phyloP scores from a whole-genome alignment of 2,329 filamentous ascomycete genomes.

The Coniochaeta sp. region DNA sequence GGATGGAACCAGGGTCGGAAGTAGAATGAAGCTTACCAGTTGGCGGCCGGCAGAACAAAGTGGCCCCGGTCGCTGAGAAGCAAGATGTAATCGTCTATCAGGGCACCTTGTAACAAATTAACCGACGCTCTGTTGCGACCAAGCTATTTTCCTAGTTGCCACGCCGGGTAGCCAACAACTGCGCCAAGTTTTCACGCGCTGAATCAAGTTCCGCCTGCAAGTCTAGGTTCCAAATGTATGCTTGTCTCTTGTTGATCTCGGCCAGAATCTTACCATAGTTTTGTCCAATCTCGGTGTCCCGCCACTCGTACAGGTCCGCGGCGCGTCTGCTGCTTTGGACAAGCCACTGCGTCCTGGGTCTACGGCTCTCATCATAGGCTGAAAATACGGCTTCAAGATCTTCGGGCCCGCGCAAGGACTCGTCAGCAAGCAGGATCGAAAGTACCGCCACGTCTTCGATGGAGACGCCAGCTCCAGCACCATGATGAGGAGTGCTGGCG shows the following conservation, averaged over 20 bases:
- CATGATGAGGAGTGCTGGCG: slow-evolving; percentile 52
- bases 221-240: slow-evolving; percentile 28
- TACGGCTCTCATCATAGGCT: slow-evolving; percentile 41
- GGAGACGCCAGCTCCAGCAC: slow-evolving; percentile 49
- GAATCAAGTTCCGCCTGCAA: slow-evolving; percentile 24
- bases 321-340: slow-evolving; percentile 40
- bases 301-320: slow-evolving; percentile 35
- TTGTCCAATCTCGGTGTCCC: slow-evolving; percentile 25
- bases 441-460: slow-evolving; percentile 43
- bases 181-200: slow-evolving; percentile 25
- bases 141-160: neutral
- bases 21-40: neutral
- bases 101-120: neutral
- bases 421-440: slow-evolving; percentile 36
- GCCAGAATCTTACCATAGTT: slow-evolving; percentile 24
- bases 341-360: slow-evolving; percentile 39
- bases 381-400: slow-evolving; percentile 37
- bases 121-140: neutral
- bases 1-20: neutral
- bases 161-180: neutral
- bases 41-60: neutral
- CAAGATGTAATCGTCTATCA: neutral
- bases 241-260: slow-evolving; percentile 22
- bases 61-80: neutral
- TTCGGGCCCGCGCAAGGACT: slow-evolving; percentile 18